A percentile compares a stretch with the other conserved stretches of the same genome.
Evolutionary conservation across 352 stramenopile genomes (phyloP).

Genomic region (Thalassiosira ordinaria): DNA sequence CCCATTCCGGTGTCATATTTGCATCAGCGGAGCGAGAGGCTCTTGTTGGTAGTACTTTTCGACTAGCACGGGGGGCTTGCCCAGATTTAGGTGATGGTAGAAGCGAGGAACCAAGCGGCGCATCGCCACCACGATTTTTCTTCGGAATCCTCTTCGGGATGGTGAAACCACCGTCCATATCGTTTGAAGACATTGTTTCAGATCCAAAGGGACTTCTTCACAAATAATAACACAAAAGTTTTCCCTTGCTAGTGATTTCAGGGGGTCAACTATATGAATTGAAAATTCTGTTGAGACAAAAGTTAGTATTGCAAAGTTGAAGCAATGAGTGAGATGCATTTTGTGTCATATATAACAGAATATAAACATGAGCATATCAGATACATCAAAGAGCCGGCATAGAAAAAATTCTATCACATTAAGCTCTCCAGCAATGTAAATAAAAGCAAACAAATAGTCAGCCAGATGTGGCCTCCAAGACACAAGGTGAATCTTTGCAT

Average conservation of each 20-base stretch:
- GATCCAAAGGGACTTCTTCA: background rate
- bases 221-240: background rate
- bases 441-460: no score
- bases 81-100: conserved; percentile 7
- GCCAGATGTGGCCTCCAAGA: no score
- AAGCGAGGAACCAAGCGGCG: background rate
- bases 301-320: no score
- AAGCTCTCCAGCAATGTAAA: no score
- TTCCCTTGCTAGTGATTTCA: no score
- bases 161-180: conserved; percentile 34
- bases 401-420: no score
- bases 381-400: no score
- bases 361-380: no score
- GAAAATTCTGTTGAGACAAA: background rate
- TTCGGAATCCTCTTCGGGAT: conserved; percentile 61
- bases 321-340: no score
- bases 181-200: conserved; percentile 43
- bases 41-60: conserved; percentile 44
- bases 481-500: no score
- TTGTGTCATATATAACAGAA: no score
- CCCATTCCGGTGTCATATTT: conserved; percentile 15
- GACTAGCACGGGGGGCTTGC: conserved; percentile 15
- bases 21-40: conserved; percentile 27
- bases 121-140: conserved; percentile 34
- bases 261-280: background rate